phyloP scores from a whole-genome alignment of 1,284 basidiomycete species.

The Trametes versicolor region DNA sequence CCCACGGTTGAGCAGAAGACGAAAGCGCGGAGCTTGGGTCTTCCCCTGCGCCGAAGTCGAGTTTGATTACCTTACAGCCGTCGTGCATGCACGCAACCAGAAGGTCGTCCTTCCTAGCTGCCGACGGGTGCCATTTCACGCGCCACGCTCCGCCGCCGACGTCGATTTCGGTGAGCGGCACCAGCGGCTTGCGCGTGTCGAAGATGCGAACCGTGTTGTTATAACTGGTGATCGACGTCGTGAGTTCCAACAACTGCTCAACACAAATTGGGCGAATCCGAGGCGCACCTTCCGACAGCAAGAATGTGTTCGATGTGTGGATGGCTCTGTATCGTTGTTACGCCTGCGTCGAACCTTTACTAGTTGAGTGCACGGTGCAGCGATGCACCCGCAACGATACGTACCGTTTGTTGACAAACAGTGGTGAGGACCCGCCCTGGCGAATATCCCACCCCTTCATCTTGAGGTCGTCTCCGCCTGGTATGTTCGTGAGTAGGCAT shows the following conservation, averaged over 20 bases:
- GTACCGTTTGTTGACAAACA: conserved; percentile 80
- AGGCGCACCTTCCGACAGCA: conserved; percentile 86
- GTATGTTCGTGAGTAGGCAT: not conserved
- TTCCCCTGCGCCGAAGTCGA: conserved; percentile 44
- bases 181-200: conserved; percentile 77
- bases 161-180: conserved; percentile 68
- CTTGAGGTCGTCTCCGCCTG: conserved; percentile 94
- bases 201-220: conserved; percentile 86
- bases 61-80: conserved; percentile 87
- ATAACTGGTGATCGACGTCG: conserved; percentile 68
- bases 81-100: conserved; percentile 97
- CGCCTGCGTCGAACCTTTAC: conserved; percentile 88
- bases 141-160: conserved; percentile 97
- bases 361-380: conserved; percentile 1
- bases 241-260: conserved; percentile 2
- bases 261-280: not conserved
- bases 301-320: conserved; percentile 84
- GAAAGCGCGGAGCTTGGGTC: conserved; percentile 1
- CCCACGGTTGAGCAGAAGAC: conserved; percentile 37
- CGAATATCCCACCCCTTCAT: conserved; percentile 94
- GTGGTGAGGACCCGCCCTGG: conserved; percentile 67
- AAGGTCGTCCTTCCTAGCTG: conserved; percentile 69
- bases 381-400: conserved; percentile 21
- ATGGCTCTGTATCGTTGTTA: conserved; percentile 91
- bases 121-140: conserved; percentile 92